Base-by-base conservation (phyloP, 192 early-diverging fungal genomes). In the Entomortierella chlamydospora region DNA sequence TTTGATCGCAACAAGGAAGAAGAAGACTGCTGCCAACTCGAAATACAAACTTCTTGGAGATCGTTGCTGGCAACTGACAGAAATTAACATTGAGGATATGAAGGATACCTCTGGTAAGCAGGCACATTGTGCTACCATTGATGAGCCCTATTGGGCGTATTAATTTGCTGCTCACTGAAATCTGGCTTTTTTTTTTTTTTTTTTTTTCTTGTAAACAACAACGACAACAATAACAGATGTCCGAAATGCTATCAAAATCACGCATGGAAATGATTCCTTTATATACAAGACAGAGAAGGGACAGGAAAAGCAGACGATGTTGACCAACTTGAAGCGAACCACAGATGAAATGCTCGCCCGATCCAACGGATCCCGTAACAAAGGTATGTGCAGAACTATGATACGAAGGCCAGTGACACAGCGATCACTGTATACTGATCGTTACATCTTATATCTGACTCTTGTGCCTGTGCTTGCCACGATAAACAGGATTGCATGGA, bases 31-130 rank as follows among this genome's bases (percentile, higher is more conserved):
- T 18, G 64, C 85, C 22, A 69, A 76, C n/a, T 80, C 79, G 15
- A 88, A 88, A 57, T 83, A 85, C 51, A 85, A 92, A 57, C 73
- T 96, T 58, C 87, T 96, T 17, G 93, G 94, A 1, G 96, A 97
- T 65, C 87, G 91, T 57, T 93, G 92, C 51, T 96, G 91, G 85
- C 56, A 70, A 10, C 70, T 98, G 23, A 76, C 86, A n/a, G 94
- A 97, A 25, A 90, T 97, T 25, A 91, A 89, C 0, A 83, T 97
- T 4, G 88, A 93, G 23, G 97, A 99, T 56, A 86, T 96, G 67
- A 91, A 91, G 81, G 95, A 98, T 65, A 87, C 93, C 0, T 39
- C 82, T 50, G 90, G 90, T 92, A 82, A 68, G 90, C 91, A 82
- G 62, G n/a, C n/a, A n/a, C n/a, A n/a, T n/a, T n/a, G n/a, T n/a